Evolutionary conservation across 495 filamentous ascomycete genomes (phyloP).

Genomic region (Aspergillus carlsbadensis): DNA sequence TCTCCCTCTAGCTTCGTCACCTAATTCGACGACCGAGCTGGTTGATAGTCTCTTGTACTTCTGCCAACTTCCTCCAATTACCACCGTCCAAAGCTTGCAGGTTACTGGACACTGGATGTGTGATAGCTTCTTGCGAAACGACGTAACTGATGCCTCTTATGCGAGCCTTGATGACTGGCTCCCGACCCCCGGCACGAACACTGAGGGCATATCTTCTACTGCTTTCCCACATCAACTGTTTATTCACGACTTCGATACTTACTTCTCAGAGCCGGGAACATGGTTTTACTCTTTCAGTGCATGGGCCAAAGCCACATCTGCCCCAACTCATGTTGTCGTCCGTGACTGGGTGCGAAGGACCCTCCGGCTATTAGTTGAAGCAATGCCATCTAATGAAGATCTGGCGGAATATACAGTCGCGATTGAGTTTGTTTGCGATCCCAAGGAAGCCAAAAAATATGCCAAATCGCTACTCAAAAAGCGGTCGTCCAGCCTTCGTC

Average conservation of each 20-base stretch:
- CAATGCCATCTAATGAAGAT: conserved; percentile 39
- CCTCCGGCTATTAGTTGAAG: conserved; percentile 55
- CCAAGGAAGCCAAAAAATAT: conserved; percentile 58
- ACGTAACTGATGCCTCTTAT: conserved; percentile 30
- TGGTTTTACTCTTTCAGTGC: conserved; percentile 47
- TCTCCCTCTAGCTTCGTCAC: conserved; percentile 51
- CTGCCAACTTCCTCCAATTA: conserved; percentile 60
- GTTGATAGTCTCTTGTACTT: conserved; percentile 70
- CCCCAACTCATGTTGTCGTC: conserved; percentile 24
- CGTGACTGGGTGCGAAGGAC: conserved; percentile 50
- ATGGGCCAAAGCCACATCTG: conserved; percentile 25
- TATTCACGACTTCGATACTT: conserved; percentile 35
- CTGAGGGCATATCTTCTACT: conserved; percentile 20
- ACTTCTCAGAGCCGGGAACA: conserved; percentile 31
- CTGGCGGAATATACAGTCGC: conserved; percentile 73
- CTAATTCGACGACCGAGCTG: conserved; percentile 38
- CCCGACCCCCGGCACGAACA: conserved; percentile 2
- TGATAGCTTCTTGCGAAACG: conserved; percentile 48
- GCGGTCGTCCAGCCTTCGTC: conserved; percentile 57
- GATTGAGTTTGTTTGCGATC: conserved; percentile 60
- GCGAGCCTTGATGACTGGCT: conserved; percentile 30
- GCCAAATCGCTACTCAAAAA: conserved; percentile 72
- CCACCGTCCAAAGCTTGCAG: conserved; percentile 16
- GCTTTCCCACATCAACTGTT: conserved; percentile 33
- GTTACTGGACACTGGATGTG: conserved; percentile 36